Evolutionary conservation across 345 rosid genomes (phyloP).

Genomic region (Eucalyptus sp.): DNA sequence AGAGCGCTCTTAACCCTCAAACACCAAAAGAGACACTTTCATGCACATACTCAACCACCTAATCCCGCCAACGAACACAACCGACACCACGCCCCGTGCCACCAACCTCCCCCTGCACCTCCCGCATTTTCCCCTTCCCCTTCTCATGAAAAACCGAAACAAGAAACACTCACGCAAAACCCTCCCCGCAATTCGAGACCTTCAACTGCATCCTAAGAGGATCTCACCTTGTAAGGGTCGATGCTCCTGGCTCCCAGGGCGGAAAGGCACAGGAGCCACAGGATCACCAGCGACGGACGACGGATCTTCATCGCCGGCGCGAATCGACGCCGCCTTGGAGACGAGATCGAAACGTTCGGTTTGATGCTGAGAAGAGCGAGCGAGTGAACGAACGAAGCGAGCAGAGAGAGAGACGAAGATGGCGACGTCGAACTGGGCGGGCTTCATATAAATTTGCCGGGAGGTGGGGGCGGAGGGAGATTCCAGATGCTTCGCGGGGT

Average conservation of each 20-base stretch:
- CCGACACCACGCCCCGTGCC: background rate
- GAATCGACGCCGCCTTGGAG: background rate
- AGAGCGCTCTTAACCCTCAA: background rate
- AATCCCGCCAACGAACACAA: background rate
- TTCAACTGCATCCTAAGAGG: background rate
- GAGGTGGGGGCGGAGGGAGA: background rate
- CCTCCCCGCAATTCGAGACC: background rate
- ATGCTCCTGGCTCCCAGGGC: slow-evolving; percentile 26
- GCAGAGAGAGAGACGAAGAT: background rate
- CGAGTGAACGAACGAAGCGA: background rate
- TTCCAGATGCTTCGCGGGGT: slow-evolving; percentile 26
- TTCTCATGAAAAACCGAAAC: background rate
- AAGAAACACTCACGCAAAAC: background rate
- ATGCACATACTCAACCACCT: background rate
- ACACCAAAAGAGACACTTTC: background rate
- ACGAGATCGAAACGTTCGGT: background rate
- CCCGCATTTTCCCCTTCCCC: background rate
- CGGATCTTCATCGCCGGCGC: background rate
- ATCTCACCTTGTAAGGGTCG: slow-evolving; percentile 71
- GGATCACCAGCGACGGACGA: slow-evolving; percentile 5
- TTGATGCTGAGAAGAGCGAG: background rate
- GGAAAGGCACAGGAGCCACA: slow-evolving; percentile 18
- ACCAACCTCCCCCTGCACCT: background rate
- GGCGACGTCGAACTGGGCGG: background rate
- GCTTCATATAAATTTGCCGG: slow-evolving; percentile 19